Percentiles rank a stretch among this genome's conserved stretches.
These are phyloP conservation scores for Trichoderma citrinoviride DNA, from an alignment of 2,329 filamentous ascomycete species.

Conservation along the genomic window DNA sequence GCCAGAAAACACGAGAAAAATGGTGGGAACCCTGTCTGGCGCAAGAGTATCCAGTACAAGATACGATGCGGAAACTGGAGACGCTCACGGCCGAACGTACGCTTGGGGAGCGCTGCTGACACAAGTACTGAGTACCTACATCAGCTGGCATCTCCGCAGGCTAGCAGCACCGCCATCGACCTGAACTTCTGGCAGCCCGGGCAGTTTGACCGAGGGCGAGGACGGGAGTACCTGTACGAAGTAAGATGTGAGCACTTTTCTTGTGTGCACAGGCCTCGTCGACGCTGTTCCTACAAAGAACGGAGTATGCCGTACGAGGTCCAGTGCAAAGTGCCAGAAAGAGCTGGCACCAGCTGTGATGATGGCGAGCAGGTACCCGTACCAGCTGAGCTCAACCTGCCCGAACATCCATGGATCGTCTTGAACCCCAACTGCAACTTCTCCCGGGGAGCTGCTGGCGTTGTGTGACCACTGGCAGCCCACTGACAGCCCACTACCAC, in stretches of 20 bases:
- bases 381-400: no score
- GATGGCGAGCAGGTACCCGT: not conserved
- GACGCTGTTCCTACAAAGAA: no score
- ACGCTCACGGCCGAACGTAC: not conserved
- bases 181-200: no score
- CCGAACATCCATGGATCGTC: no score
- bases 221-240: not conserved
- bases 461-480: slow-evolving; percentile 14
- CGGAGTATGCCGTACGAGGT: no score
- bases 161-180: not conserved
- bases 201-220: no score
- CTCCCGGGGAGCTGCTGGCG: not conserved
- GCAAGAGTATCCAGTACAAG: slow-evolving; percentile 17
- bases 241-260: not conserved
- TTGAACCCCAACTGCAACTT: no score
- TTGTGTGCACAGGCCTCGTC: no score
- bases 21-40: slow-evolving; percentile 2
- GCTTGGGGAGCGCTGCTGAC: not conserved
- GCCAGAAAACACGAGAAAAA: slow-evolving; percentile 20
- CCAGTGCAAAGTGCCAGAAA: no score
- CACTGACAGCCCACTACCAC: slow-evolving; percentile 17
- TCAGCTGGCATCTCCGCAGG: slow-evolving; percentile 9
- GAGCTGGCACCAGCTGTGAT: not conserved
- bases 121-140: slow-evolving; percentile 17
- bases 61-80: slow-evolving; percentile 14